These are phyloP conservation scores for Calvatia gigantea DNA, from an alignment of 768 basidiomycete genomes.

Conservation along the genomic window DNA sequence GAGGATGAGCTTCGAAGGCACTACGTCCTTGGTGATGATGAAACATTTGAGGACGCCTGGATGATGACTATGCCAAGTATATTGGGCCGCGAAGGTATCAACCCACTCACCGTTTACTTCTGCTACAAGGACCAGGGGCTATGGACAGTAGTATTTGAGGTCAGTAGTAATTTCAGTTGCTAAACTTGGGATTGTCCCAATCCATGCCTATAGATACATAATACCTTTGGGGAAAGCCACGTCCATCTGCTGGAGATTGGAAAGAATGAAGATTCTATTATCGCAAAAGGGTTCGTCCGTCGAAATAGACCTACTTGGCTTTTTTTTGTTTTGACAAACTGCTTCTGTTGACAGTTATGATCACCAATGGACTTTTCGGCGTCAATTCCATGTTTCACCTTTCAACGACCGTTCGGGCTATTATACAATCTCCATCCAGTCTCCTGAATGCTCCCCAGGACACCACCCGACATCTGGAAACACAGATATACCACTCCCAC, in stretches of 20 bases:
- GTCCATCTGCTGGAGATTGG: conserved; percentile 50
- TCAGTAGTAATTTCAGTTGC: background rate
- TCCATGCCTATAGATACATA: conserved; percentile 59
- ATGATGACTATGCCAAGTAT: conserved; percentile 74
- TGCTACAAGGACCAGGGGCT: conserved; percentile 42
- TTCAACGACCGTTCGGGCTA: conserved; percentile 70
- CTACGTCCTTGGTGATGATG: conserved; percentile 1
- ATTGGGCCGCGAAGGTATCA: conserved; percentile 65
- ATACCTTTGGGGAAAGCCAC: conserved; percentile 72
- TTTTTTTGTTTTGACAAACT: background rate
- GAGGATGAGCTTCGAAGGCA: conserved; percentile 26
- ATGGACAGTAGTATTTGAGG: conserved; percentile 55
- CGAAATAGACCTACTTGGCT: background rate
- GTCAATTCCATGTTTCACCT: conserved; percentile 73
- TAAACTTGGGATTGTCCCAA: too few species aligned
- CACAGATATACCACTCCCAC: conserved; percentile 16
- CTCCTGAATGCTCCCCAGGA: conserved; percentile 38
- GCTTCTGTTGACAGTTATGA: conserved; percentile 36
- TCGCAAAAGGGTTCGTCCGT: conserved; percentile 28
- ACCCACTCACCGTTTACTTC: conserved; percentile 68
- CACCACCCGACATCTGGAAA: conserved; percentile 14
- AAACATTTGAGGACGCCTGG: conserved; percentile 51
- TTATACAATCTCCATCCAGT: conserved; percentile 53
- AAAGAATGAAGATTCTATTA: conserved; percentile 36
- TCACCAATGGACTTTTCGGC: conserved; percentile 63